Percentiles rank a stretch among this genome's conserved stretches.
Evolutionary conservation across 2,329 filamentous ascomycete genomes (phyloP).

Genomic region (Gaeumannomyces sp.): DNA sequence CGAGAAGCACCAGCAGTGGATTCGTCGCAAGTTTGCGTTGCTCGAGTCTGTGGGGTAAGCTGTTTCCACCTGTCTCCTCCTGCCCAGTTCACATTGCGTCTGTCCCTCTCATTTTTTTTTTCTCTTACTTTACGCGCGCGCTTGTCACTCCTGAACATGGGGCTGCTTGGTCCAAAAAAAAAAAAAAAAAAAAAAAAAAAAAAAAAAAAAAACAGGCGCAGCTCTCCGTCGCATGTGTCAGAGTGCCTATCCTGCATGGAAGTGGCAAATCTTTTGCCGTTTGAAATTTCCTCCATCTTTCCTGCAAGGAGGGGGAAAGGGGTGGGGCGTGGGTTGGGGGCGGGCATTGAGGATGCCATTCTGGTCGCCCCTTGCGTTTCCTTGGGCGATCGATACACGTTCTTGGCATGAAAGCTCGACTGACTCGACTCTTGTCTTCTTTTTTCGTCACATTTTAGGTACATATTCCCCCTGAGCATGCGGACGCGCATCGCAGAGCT

Average conservation of each 20-base stretch:
- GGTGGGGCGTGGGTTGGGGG: no score
- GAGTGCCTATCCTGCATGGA: background rate
- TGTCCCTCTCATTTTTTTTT: background rate
- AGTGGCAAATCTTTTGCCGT: background rate
- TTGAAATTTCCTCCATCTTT: no score
- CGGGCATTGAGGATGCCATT: background rate
- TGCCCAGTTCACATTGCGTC: background rate
- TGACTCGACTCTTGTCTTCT: conserved; percentile 9
- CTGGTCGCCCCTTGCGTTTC: no score
- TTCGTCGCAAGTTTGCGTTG: conserved; percentile 68
- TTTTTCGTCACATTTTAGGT: conserved; percentile 45
- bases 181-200: no score
- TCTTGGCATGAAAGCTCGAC: background rate
- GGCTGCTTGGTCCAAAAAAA: no score
- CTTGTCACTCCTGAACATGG: background rate
- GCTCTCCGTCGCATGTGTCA: background rate
- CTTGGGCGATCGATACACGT: background rate
- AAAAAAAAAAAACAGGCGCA: no score
- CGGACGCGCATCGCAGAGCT: conserved; percentile 69
- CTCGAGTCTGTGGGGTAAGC: conserved; percentile 48
- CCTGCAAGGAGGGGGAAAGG: no score
- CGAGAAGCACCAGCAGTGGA: conserved; percentile 67
- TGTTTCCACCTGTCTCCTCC: background rate
- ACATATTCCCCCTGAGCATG: conserved; percentile 72
- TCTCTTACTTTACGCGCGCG: background rate